These are phyloP conservation scores for Fragilaria radians DNA, from an alignment of 108 stramenopile species.

Conservation along the genomic window DNA sequence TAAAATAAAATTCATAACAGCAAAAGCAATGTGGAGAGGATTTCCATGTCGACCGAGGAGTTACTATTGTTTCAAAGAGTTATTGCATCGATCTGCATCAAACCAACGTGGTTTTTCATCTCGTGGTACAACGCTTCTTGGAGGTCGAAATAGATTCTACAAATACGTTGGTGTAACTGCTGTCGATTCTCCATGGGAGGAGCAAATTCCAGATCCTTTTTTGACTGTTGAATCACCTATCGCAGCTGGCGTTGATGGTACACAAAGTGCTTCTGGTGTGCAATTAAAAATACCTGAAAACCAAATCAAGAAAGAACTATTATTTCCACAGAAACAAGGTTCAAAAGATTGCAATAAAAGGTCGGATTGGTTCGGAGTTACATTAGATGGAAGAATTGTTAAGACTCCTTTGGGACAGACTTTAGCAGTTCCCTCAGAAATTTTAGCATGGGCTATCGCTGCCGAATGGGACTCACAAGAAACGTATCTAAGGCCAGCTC, in stretches of 20 bases:
- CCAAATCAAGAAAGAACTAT: constrained; percentile 7
- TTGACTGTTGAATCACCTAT: constrained; percentile 55
- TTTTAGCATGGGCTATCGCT: constrained; percentile 80
- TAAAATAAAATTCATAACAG: no score
- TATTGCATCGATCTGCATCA: no score
- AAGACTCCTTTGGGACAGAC: constrained; percentile 73
- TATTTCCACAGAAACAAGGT: constrained; percentile 13
- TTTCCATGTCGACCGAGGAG: no score
- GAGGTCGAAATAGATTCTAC: constrained; percentile 61
- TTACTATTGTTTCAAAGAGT: no score
- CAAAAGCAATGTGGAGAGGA: no score
- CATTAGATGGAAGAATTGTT: constrained; percentile 66
- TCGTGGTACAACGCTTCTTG: constrained; percentile 28
- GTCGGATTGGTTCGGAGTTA: constrained; percentile 61
- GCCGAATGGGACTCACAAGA: constrained; percentile 93
- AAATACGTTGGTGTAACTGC: constrained; percentile 56
- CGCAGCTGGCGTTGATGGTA: constrained; percentile 82
- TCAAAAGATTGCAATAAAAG: background rate
- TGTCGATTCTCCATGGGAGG: constrained; percentile 36
- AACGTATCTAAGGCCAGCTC: constrained; percentile 73
- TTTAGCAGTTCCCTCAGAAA: constrained; percentile 64
- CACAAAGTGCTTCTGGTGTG: constrained; percentile 69
- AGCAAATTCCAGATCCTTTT: constrained; percentile 3
- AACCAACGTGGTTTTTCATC: no score
- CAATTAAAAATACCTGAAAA: constrained; percentile 9